Evolutionary conservation across 768 basidiomycete genomes (phyloP), one percentile per base, ranked within the genome.

Genomic region (Galerina sulciceps): DNA sequence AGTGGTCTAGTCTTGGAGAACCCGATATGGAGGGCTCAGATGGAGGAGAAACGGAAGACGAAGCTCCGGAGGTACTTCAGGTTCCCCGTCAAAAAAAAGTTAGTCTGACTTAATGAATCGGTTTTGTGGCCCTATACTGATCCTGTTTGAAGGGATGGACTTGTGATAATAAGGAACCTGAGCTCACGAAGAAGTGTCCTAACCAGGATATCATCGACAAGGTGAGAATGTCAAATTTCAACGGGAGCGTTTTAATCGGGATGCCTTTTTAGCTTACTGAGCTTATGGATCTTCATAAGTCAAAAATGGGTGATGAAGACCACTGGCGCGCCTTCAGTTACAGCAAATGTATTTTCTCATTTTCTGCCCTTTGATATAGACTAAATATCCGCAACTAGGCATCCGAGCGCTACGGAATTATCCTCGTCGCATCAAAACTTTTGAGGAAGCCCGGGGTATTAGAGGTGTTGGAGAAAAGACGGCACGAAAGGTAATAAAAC

Each of bases 191-290:
- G 6, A 47, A 67, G 4, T 86, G 84, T 57, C 76, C 77, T 3
- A 94, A 94, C 66, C 87, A 92, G 68, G 83, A 88, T 64, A 81
- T 94, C 46, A 79, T 91, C 34, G 86, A 88, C 66, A 91, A 90
- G 80, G 91, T 85, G 61, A 22, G 67, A 15, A 15, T 18, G 13
- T 40, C 31, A 11, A n/a, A 49, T 58, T 47, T 43, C 23, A 15
- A 23, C 20, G n/a, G 37, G 13, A 23, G 22, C 15, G 42, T 48
- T 23, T 35, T 47, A 59, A 40, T 22, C 37, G 11, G 23, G 57
- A 31, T 22, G 31, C 18, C 45, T 23, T 23, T 45, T 6, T 65
- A 93, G 91, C 75, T 94, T 11, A 73, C 83, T 61, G 86, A 90
- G 67, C 81, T 94, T 5, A 82, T 78, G 75, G 73, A 80, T 11